A percentile compares a stretch with the other conserved stretches of the same genome.
Evolutionary conservation across 2,329 filamentous ascomycete species (phyloP).

Genomic region (Massarina eburnea): DNA sequence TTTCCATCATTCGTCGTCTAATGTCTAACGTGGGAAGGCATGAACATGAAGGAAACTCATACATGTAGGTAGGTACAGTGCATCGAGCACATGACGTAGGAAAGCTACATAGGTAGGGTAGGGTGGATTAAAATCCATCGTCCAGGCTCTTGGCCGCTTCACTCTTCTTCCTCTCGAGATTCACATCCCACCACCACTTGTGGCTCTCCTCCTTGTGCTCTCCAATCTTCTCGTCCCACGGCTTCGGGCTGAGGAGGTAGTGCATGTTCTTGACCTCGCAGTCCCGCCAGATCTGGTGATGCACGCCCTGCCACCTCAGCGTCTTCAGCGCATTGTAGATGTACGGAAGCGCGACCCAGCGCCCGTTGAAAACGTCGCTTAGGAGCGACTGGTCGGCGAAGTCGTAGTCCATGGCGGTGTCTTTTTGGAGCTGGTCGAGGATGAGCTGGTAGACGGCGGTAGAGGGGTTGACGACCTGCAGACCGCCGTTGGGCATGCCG

Average conservation of each 20-base stretch:
- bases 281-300: constrained; percentile 62
- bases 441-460: constrained; percentile 56
- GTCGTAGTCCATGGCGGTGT: constrained; percentile 55
- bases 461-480: constrained; percentile 64
- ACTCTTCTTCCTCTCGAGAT: constrained; percentile 50
- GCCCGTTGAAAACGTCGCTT: constrained; percentile 58
- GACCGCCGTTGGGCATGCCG: constrained; percentile 61
- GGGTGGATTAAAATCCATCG: constrained; percentile 52
- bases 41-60: too few relatives aligned
- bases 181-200: constrained; percentile 61
- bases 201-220: constrained; percentile 52
- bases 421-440: constrained; percentile 47
- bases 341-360: constrained; percentile 63
- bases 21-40: too few relatives aligned
- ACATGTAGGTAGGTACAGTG: too few relatives aligned
- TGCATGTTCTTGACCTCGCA: constrained; percentile 64
- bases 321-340: constrained; percentile 65
- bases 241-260: constrained; percentile 64
- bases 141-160: constrained; percentile 53
- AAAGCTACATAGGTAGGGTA: too few relatives aligned
- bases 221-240: constrained; percentile 59
- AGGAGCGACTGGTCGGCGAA: constrained; percentile 63
- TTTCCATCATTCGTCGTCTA: too few relatives aligned
- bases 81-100: too few relatives aligned
- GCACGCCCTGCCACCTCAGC: constrained; percentile 57